Evolutionary conservation across 345 rosid genomes (phyloP).

Genomic region (Arabis hirsuta): DNA sequence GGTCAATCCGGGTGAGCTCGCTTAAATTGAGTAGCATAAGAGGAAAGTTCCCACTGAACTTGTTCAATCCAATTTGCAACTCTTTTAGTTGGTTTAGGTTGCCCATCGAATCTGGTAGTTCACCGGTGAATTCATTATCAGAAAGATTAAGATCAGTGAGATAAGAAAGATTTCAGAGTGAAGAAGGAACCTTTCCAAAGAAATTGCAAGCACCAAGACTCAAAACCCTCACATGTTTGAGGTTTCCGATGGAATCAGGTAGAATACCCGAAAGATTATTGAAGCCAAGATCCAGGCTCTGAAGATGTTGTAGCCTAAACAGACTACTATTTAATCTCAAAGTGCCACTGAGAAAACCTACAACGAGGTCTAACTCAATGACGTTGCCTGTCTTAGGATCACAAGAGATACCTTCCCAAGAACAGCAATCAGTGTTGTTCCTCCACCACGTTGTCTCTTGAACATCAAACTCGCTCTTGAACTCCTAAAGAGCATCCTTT

Average conservation of each 20-base stretch:
- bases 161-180: slow-evolving; percentile 39
- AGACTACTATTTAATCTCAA: slow-evolving; percentile 14
- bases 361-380: neutral
- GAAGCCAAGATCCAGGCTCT: neutral
- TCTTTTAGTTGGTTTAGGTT: neutral
- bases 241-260: slow-evolving; percentile 31
- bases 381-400: slow-evolving; percentile 11
- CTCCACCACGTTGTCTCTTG: neutral
- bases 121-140: slow-evolving; percentile 42
- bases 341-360: neutral
- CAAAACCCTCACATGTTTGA: slow-evolving; percentile 16
- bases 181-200: slow-evolving; percentile 37
- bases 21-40: slow-evolving; percentile 2
- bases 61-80: neutral
- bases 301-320: slow-evolving; percentile 16
- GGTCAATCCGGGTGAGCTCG: neutral
- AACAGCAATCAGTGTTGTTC: slow-evolving; percentile 29
- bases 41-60: slow-evolving; percentile 17
- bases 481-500: slow-evolving; percentile 23
- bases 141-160: slow-evolving; percentile 39
- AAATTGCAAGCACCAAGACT: neutral
- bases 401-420: slow-evolving; percentile 36
- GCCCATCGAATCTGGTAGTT: slow-evolving; percentile 24
- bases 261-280: slow-evolving; percentile 30
- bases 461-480: slow-evolving; percentile 12